phyloP scores from a whole-genome alignment of 2,329 filamentous ascomycete genomes.

The Hypoxylon sp. region DNA sequence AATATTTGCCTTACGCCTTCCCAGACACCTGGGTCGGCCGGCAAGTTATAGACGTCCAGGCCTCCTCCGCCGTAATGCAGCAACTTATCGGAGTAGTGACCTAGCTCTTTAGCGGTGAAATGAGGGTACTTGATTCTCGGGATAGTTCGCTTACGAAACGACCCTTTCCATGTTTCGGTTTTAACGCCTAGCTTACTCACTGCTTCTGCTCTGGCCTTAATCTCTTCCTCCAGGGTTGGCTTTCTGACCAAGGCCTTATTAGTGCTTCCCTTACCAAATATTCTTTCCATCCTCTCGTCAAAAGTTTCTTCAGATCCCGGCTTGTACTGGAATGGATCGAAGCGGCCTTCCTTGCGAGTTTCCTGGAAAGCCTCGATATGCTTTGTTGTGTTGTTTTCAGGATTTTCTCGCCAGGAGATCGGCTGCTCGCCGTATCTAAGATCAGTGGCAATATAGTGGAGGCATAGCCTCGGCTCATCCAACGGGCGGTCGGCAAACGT shows the following conservation, averaged over 20 bases:
- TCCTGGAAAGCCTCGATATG: slow-evolving; percentile 11
- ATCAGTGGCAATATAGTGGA: slow-evolving; percentile 23
- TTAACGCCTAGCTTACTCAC: neutral
- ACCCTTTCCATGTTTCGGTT: neutral
- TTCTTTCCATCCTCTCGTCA: neutral
- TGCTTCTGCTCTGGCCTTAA: neutral
- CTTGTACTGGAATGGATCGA: slow-evolving; percentile 27
- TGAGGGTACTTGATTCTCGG: slow-evolving; percentile 12
- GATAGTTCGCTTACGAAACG: slow-evolving; percentile 4
- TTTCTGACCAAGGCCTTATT: neutral
- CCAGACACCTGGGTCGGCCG: slow-evolving; percentile 31
- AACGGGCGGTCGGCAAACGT: neutral
- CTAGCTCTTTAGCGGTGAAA: neutral
- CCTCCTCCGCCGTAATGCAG: neutral
- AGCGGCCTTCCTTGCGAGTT: slow-evolving; percentile 23
- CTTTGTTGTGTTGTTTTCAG: neutral
- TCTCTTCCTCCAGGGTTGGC: neutral
- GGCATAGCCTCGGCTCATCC: neutral
- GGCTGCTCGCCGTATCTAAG: slow-evolving; percentile 38
- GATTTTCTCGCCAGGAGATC: slow-evolving; percentile 23
- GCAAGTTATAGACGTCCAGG: neutral
- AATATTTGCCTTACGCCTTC: slow-evolving; percentile 30
- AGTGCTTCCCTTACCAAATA: neutral
- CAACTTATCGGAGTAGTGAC: neutral
- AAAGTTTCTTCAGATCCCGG: neutral